A percentile compares a stretch with the other conserved stretches of the same genome.
Conservation (phyloP, 164 flowering plant species). For the Annona squamosa region DNA sequence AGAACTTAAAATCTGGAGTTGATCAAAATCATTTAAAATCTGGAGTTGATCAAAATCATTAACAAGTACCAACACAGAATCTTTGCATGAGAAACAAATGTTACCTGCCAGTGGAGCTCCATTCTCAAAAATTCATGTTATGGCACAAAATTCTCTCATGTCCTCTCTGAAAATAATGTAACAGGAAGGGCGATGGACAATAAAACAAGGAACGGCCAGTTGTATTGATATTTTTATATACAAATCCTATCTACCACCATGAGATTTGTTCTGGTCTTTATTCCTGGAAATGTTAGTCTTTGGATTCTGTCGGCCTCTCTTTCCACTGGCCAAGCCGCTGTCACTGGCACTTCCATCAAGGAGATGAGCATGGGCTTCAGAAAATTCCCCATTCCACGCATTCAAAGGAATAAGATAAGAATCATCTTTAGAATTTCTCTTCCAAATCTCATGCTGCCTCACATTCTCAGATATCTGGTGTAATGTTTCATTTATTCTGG, state of each 20-base stretch:
- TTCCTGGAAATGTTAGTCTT: conserved; percentile 19
- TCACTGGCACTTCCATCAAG: conserved; percentile 79
- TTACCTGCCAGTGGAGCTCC: neutral
- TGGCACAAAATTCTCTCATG: neutral
- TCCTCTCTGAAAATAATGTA: neutral
- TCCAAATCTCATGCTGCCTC: conserved; percentile 51
- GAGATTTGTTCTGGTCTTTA: conserved; percentile 17
- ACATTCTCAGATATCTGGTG: conserved; percentile 92
- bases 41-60: neutral
- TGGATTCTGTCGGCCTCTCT: conserved; percentile 27
- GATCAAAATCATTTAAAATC: neutral
- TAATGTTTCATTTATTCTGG: conserved; percentile 68
- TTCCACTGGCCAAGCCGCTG: conserved; percentile 57
- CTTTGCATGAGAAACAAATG: neutral
- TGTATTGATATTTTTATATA: neutral
- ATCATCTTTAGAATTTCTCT: conserved; percentile 68
- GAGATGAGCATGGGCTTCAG: conserved; percentile 51
- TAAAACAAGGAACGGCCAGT: neutral
- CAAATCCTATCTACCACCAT: neutral
- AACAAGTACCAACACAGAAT: neutral
- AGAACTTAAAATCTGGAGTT: neutral
- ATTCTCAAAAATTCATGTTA: neutral
- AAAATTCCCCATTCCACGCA: conserved; percentile 60
- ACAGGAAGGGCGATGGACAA: neutral
- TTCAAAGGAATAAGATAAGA: conserved; percentile 63